Evolutionary conservation across 75 land plant species (phyloP).

Genomic region (Selaginella moellendorffii): DNA sequence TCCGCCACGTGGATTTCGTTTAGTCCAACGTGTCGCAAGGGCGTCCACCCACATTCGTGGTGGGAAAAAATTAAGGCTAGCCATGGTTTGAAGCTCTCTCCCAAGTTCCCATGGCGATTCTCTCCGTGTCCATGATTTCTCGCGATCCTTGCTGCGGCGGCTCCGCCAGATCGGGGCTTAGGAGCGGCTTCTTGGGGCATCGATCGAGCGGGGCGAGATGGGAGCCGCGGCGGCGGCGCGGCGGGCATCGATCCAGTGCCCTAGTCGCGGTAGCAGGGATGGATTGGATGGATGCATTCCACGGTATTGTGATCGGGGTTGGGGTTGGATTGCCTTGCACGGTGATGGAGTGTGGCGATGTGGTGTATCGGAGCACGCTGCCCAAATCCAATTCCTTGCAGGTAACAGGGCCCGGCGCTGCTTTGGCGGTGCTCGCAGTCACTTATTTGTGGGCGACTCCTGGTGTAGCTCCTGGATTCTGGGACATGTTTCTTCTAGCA

Average conservation of each 20-base stretch:
- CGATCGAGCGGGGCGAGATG: too few species aligned
- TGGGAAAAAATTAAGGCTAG: too few species aligned
- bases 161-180: too few species aligned
- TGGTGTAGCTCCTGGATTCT: slow-evolving; percentile 98
- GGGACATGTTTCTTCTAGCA: slow-evolving; percentile 96
- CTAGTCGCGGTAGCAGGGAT: slow-evolving; percentile 11
- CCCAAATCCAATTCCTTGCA: slow-evolving; percentile 51
- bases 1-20: too few species aligned
- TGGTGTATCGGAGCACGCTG: slow-evolving; percentile 86
- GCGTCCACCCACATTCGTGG: too few species aligned
- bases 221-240: slow-evolving; percentile 4
- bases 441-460: slow-evolving; percentile 98
- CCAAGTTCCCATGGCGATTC: too few species aligned
- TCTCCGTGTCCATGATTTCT: too few species aligned
- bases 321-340: slow-evolving; percentile 98
- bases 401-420: slow-evolving; percentile 59
- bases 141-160: too few species aligned
- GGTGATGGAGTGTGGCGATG: slow-evolving; percentile 98
- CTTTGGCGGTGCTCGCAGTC: slow-evolving; percentile 39
- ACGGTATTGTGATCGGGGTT: slow-evolving; percentile 57
- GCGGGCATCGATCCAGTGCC: not conserved
- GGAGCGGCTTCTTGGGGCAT: too few species aligned
- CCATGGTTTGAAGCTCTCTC: too few species aligned
- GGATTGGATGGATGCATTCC: slow-evolving; percentile 20
- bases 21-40: too few species aligned